A percentile compares a stretch with the other conserved stretches of the same genome.
Conservation (phyloP, 2,329 filamentous ascomycete genomes). For the Phaeoacremonium minimum region DNA sequence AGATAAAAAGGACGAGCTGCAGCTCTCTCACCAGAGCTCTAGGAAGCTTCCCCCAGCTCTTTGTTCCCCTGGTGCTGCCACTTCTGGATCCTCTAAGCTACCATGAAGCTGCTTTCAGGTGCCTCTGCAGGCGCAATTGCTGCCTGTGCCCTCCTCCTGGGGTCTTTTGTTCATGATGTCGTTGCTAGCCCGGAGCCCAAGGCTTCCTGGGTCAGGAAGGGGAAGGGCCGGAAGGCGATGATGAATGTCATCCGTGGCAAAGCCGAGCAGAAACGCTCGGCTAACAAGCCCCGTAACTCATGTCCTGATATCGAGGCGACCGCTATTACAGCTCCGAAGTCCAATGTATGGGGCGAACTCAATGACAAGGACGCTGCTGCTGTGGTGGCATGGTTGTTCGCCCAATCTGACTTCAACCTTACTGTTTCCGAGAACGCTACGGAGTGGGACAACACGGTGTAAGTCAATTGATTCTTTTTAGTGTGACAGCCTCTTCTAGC, state of each 20-base stretch:
- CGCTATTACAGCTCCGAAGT: slow-evolving; percentile 27
- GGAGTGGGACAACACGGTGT: slow-evolving; percentile 31
- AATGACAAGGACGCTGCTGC: slow-evolving; percentile 29
- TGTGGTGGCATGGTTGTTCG: slow-evolving; percentile 33
- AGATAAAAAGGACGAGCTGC: background rate
- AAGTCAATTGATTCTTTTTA: slow-evolving; percentile 2
- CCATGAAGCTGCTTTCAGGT: background rate
- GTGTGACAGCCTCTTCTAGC: background rate
- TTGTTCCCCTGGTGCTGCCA: too few species aligned
- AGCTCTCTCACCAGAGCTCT: background rate
- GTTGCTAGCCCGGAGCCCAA: slow-evolving; percentile 17
- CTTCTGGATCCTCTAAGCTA: too few species aligned
- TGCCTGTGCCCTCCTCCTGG: slow-evolving; percentile 6
- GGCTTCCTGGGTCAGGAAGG: slow-evolving; percentile 16
- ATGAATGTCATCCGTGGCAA: slow-evolving; percentile 16
- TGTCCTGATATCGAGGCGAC: slow-evolving; percentile 13
- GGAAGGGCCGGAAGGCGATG: slow-evolving; percentile 16
- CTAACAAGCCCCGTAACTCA: slow-evolving; percentile 1
- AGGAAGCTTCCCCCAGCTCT: background rate
- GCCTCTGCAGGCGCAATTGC: background rate
- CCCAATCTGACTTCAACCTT: slow-evolving; percentile 31
- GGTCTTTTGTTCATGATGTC: slow-evolving; percentile 14
- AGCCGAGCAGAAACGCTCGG: slow-evolving; percentile 4
- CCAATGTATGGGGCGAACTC: slow-evolving; percentile 35
- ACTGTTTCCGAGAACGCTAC: slow-evolving; percentile 25